Base-by-base conservation (phyloP, 2,329 filamentous ascomycete species). In the Annulohypoxylon truncatum region DNA sequence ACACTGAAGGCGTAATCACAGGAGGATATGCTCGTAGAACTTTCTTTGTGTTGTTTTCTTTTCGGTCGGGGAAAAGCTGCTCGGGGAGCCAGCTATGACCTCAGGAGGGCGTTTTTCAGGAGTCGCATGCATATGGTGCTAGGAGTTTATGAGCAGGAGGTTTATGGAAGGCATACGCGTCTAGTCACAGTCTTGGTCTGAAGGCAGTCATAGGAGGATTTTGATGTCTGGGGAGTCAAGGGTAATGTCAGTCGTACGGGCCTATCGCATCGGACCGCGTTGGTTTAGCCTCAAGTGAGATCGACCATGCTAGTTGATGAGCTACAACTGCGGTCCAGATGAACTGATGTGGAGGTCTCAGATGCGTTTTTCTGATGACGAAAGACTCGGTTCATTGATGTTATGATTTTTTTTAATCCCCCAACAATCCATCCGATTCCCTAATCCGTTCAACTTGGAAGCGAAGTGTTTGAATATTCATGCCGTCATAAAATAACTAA, bases 201-300 rank as follows among this genome's bases (percentile, higher is more conserved):
- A 51, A 47, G 52, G 38, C 22, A 57, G 31, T 31, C 50, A 48
- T 62, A 35, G 42, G 59, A 28, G 42, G 59, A 35, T 46, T 40
- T 26, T 40, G 50, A 56, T 53, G 42, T 64, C 40, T 46, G 66
- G 47, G 61, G 46, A 52, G 53, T 54, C 29, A 40, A 61, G 44
- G 68, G 52, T 56, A 61, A 46, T 57, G 61, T 60, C 60, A 64
- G 54, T 68, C 62, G 48, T 75, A 76, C 68, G 74, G 73, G 67
- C 74, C 56, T 73, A 67, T 73, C 46, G 66, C 67, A 74, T 69
- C 72, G 69, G 64, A 60, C 54, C 64, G 57, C 26, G 65, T 71
- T 66, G 10, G 46, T 59, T 60, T 42, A 55, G 24, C 54, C 55
- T 53, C 48, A 44, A 53, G 50, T 35, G 55, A 59, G 35, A 57